A percentile compares a stretch with the other conserved stretches of the same genome.
These are phyloP conservation scores for Meripilus lineatus DNA, from an alignment of 1,284 basidiomycete genomes.

Conservation along the genomic window DNA sequence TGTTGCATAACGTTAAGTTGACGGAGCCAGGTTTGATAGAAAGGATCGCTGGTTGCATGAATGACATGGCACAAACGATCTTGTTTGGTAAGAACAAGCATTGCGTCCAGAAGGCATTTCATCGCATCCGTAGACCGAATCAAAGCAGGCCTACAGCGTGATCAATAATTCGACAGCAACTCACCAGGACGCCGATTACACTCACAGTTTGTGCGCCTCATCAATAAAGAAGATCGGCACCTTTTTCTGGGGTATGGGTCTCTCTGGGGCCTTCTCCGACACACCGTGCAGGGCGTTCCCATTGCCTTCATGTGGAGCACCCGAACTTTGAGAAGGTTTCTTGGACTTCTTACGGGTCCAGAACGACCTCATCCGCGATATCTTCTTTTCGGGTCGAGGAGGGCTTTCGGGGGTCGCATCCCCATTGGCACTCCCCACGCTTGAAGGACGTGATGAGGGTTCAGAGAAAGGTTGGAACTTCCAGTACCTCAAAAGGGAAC, in stretches of 20 bases:
- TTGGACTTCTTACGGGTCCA: no score
- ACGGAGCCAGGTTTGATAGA: conserved; percentile 78
- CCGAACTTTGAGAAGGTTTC: not conserved
- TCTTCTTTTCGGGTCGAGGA: no score
- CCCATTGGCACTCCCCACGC: no score
- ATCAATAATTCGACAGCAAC: not conserved
- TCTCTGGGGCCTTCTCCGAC: conserved; percentile 30
- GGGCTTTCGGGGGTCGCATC: no score
- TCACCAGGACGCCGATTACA: no score
- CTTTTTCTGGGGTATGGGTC: conserved; percentile 48
- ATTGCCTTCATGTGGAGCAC: conserved; percentile 3
- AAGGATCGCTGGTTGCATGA: conserved; percentile 79
- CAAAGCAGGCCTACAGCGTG: conserved; percentile 62
- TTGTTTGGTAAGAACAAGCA: conserved; percentile 82
- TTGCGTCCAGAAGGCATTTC: conserved; percentile 78
- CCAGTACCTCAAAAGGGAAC: conserved; percentile 66
- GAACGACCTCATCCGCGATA: no score
- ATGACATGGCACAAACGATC: conserved; percentile 78
- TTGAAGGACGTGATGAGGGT: no score
- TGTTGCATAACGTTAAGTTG: conserved; percentile 75
- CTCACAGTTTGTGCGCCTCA: conserved; percentile 77
- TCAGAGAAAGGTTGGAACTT: conserved; percentile 56
- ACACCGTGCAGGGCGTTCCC: conserved; percentile 20
- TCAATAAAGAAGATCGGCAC: conserved; percentile 80
- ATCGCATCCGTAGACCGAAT: conserved; percentile 74